These are phyloP conservation scores for Fusarium falciforme DNA, from an alignment of 2,329 filamentous ascomycete species.

Conservation along the genomic window DNA sequence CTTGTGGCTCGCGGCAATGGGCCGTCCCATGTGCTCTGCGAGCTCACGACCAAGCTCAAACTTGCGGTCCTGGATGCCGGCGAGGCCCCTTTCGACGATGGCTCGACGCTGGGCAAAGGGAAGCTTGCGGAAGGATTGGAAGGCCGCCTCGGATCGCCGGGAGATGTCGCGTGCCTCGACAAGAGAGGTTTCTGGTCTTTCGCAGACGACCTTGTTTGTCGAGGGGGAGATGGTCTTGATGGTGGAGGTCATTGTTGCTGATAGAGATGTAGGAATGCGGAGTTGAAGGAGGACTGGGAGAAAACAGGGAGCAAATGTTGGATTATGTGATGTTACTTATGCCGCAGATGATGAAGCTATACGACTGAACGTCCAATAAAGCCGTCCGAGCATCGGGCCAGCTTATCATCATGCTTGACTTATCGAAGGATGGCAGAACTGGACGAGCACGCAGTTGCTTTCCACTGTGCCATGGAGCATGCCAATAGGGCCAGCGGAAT, in stretches of 20 bases:
- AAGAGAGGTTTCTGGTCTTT: conserved; percentile 77
- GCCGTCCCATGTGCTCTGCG: conserved; percentile 91
- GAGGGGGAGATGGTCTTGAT: conserved; percentile 87
- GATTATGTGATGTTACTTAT: not conserved
- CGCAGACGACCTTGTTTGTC: conserved; percentile 85
- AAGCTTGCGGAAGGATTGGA: not conserved
- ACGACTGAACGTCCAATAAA: not conserved
- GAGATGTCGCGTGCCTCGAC: conserved; percentile 63
- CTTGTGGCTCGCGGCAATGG: conserved; percentile 84
- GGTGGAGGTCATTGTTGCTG: conserved; percentile 65
- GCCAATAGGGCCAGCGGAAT: not conserved
- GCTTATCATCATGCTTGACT: not conserved
- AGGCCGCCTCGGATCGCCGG: not conserved
- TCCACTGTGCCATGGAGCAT: not conserved
- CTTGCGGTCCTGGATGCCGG: not conserved
- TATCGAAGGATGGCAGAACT: not conserved
- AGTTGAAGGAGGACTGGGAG: not conserved
- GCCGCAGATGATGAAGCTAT: not conserved
- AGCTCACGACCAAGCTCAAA: not conserved
- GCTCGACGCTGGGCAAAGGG: not conserved
- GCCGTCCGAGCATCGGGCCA: not conserved
- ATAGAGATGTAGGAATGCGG: not conserved
- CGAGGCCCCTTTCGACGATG: not conserved
- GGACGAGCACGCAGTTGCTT: not conserved
- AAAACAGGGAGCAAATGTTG: not conserved